phyloP scores from a whole-genome alignment of 306 rosid genomes.

The Alnus rubra region DNA sequence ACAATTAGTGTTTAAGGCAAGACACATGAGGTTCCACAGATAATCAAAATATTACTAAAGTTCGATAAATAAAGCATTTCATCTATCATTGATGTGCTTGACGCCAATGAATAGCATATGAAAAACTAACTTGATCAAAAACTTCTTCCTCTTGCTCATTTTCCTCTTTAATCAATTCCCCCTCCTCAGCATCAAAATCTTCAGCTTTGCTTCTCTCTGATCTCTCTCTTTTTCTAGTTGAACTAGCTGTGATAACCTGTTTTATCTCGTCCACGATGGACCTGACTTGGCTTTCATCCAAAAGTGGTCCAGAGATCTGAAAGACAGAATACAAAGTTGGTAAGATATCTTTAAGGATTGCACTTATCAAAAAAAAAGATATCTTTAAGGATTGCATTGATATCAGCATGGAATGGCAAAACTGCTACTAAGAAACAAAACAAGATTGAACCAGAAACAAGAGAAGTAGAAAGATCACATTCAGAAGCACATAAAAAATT shows the following conservation, averaged over 20 bases:
- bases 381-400: slow-evolving; percentile 8
- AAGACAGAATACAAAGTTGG: slow-evolving; percentile 23
- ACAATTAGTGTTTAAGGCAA: background rate
- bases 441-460: no score
- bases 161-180: slow-evolving; percentile 91
- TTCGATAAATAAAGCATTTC: background rate
- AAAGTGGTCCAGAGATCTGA: slow-evolving; percentile 82
- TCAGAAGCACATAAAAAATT: no score
- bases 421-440: no score
- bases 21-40: background rate
- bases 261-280: slow-evolving; percentile 89
- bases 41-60: background rate
- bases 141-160: slow-evolving; percentile 99
- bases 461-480: no score
- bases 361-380: no score
- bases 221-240: slow-evolving; percentile 88
- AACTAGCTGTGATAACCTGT: slow-evolving; percentile 91
- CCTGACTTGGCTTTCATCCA: slow-evolving; percentile 86
- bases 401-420: no score
- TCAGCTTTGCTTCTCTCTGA: slow-evolving; percentile 87
- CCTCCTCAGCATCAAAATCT: slow-evolving; percentile 96
- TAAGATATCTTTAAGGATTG: slow-evolving; percentile 8
- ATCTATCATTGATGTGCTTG: background rate
- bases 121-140: slow-evolving; percentile 86
- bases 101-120: background rate